Conservation (phyloP, 495 filamentous ascomycete genomes). For the Aspergillus funiculosus region DNA sequence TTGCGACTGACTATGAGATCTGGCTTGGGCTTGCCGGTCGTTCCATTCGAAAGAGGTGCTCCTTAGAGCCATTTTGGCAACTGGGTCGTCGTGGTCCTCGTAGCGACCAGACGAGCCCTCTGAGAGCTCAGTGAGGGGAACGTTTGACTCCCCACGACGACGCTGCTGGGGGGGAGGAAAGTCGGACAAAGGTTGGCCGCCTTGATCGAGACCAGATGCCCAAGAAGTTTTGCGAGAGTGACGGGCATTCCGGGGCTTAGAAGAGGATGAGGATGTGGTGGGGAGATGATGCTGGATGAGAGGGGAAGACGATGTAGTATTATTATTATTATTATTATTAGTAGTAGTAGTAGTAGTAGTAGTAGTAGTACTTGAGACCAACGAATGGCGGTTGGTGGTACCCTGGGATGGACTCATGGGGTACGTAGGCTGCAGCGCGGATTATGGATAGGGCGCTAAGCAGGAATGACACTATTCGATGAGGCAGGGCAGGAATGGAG, state of each 20-base stretch:
- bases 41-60: conserved; percentile 38
- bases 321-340: conserved; percentile 8
- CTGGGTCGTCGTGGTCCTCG: conserved; percentile 22
- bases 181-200: conserved; percentile 27
- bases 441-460: conserved; percentile 14
- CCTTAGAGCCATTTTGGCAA: conserved; percentile 27
- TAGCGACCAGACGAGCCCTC: conserved; percentile 30
- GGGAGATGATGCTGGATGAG: conserved; percentile 6
- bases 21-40: conserved; percentile 29
- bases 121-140: conserved; percentile 34
- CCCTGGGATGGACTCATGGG: conserved; percentile 20
- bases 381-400: conserved; percentile 13
- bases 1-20: conserved; percentile 32
- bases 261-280: no score
- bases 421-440: conserved; percentile 4
- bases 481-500: no score
- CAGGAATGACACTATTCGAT: no score
- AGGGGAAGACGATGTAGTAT: conserved; percentile 11
- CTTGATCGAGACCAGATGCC: conserved; percentile 33
- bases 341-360: conserved; percentile 9
- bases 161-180: conserved; percentile 23
- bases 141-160: conserved; percentile 36
- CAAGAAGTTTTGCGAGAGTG: conserved; percentile 40
- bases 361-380: no score
- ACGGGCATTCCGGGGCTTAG: conserved; percentile 30